These are phyloP conservation scores for Xenoacremonium recifei DNA, from an alignment of 2,329 filamentous ascomycete species.

Conservation along the genomic window DNA sequence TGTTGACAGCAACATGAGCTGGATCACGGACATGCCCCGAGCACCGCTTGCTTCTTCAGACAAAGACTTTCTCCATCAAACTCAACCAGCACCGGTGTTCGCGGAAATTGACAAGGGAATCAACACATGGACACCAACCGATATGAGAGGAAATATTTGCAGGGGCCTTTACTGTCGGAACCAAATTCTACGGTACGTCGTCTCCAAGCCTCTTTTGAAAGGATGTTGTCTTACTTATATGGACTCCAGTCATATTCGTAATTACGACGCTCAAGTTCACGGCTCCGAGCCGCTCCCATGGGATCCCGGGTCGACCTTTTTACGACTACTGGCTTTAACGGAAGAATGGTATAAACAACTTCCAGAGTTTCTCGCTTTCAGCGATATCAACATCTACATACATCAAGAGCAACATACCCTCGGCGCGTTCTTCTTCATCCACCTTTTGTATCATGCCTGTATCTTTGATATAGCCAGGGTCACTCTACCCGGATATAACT, in stretches of 20 bases:
- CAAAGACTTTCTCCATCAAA: neutral
- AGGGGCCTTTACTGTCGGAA: neutral
- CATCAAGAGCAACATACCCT: conserved; percentile 2
- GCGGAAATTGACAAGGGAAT: neutral
- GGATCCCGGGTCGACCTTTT: neutral
- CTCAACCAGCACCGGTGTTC: neutral
- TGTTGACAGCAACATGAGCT: conserved; percentile 2
- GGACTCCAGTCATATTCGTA: neutral
- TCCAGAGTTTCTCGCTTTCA: conserved; percentile 4
- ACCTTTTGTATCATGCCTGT: neutral
- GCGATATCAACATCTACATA: conserved; percentile 3
- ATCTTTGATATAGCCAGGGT: neutral
- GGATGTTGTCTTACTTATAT: too few species aligned
- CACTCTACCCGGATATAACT: neutral
- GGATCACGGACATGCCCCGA: neutral
- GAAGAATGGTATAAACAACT: conserved; percentile 1
- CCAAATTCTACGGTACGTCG: neutral
- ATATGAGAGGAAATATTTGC: neutral
- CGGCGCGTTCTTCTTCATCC: neutral
- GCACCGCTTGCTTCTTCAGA: conserved; percentile 1
- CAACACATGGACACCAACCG: neutral
- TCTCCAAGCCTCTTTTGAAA: too few species aligned
- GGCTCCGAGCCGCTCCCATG: neutral
- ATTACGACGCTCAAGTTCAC: neutral
- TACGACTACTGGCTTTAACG: neutral